Conservation (phyloP, 306 rosid genomes). For the Acacia crassicarpa region DNA sequence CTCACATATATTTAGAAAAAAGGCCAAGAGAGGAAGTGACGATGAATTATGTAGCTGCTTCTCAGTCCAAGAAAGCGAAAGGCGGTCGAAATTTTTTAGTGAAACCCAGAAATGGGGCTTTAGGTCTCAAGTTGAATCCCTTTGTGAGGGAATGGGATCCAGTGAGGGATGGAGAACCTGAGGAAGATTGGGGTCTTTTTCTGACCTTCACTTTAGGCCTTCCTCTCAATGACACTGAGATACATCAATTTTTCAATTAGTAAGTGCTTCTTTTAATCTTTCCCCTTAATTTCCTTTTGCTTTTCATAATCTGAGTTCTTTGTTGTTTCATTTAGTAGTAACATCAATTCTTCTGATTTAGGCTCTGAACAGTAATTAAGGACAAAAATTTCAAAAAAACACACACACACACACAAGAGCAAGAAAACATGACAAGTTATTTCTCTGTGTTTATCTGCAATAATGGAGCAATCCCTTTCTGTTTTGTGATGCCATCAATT, state of each 20-base stretch:
- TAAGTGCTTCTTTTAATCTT: not conserved
- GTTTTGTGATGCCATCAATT: no score
- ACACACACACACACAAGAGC: no score
- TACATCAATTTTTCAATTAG: constrained; percentile 39
- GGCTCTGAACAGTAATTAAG: no score
- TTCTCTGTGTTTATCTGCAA: no score
- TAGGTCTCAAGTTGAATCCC: not conserved
- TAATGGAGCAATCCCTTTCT: no score
- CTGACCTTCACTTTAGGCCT: constrained; percentile 43
- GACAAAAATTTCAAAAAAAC: no score
- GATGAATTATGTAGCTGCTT: not conserved
- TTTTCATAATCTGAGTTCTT: not conserved
- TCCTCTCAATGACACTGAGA: constrained; percentile 29
- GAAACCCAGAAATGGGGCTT: not conserved
- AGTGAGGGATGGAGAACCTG: constrained; percentile 1
- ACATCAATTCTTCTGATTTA: not conserved
- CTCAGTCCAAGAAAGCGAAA: not conserved
- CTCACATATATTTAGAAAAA: not conserved
- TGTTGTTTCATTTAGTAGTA: not conserved
- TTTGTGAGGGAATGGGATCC: constrained; percentile 31
- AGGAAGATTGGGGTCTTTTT: constrained; percentile 42
- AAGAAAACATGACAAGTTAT: no score
- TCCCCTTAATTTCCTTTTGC: not conserved
- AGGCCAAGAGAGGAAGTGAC: not conserved
- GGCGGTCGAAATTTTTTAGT: not conserved